Evolutionary conservation across 176 grass and related monocot species (phyloP).

Genomic region (Bromus sterilis): DNA sequence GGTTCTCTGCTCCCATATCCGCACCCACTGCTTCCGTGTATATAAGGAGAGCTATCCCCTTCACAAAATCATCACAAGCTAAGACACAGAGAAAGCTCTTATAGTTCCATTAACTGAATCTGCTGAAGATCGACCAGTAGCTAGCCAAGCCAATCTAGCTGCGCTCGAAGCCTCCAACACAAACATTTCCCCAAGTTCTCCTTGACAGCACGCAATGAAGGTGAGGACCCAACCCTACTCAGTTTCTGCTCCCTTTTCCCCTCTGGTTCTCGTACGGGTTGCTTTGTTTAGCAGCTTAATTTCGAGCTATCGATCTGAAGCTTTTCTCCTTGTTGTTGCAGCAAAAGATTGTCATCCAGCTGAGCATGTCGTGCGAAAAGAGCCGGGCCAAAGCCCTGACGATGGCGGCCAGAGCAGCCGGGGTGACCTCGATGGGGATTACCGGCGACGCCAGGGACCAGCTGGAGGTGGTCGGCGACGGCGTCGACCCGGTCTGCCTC

Average conservation of each 20-base stretch:
- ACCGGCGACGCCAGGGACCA: conserved; percentile 41
- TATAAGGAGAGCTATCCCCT: background rate
- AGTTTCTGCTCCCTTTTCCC: background rate
- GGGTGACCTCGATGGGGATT: conserved; percentile 33
- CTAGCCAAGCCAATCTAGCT: background rate
- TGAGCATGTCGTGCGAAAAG: conserved; percentile 39
- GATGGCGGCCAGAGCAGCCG: conserved; percentile 11
- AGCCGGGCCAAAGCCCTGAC: conserved; percentile 26
- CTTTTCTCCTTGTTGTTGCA: background rate
- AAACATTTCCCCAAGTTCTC: background rate
- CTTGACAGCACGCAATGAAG: conserved; percentile 6
- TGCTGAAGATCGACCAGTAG: background rate
- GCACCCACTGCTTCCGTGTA: background rate
- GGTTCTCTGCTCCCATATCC: background rate
- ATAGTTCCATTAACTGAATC: too few relatives aligned
- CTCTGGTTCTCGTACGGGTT: background rate
- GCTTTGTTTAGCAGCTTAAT: background rate
- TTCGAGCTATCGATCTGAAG: background rate
- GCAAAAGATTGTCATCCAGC: conserved; percentile 55
- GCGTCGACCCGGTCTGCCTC: conserved; percentile 43
- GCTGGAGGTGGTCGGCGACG: conserved; percentile 50
- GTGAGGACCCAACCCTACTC: background rate
- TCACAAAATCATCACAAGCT: background rate
- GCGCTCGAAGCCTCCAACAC: too few relatives aligned
- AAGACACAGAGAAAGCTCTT: too few relatives aligned